Evolutionary conservation across 805 yeast genomes (phyloP), one percentile per base, ranked within the genome.

Genomic region (Ogataea haglerorum): DNA sequence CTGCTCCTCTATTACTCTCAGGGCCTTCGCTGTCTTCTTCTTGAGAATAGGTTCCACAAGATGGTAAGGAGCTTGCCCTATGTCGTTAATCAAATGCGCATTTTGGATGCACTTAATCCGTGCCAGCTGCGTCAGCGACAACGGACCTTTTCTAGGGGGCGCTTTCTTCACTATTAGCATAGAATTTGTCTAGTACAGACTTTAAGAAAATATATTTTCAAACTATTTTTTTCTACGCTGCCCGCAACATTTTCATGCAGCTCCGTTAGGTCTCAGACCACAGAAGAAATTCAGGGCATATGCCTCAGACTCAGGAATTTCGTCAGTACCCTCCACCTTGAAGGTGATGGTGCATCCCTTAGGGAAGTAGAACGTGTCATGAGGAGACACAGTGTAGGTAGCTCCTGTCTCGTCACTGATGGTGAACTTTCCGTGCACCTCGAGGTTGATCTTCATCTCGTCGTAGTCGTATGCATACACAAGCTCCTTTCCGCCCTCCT

Each of bases 281-380:
- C 73, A 65, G 69, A 75, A 79, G 65, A 69, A 81, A 38, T 84
- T 80, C 40, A 73, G 72, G 19, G 82, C 86, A 54, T 75, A 80
- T 45, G 84, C 86, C 48, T 57, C 62, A 19, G 43, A 41, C 35
- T 49, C 62, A 43, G 62, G 62, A 42, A 57, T 48, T 24, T 54
- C 58, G 28, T 54, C 58, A 35, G 62, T 57, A 39, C 70, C 69
- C 48, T 56, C 61, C 37, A 75, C 71, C 45, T 78, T 70, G 63
- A 82, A 77, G 43, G 81, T 81, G 53, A 81, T 75, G 38, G 84
- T 78, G 48, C 76, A 67, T n/a, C 85, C 87, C 58, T 79, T 77
- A 54, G 72, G 75, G 67, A 82, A 76, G 70, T 73, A 79, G 52
- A 82, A 72, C 21, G 78, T 80, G 53, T 81, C 87, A 39, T 88